A percentile compares a stretch with the other conserved stretches of the same genome.
These are phyloP conservation scores for Auriscalpium vulgare DNA, from an alignment of 768 basidiomycete species.

Conservation along the genomic window DNA sequence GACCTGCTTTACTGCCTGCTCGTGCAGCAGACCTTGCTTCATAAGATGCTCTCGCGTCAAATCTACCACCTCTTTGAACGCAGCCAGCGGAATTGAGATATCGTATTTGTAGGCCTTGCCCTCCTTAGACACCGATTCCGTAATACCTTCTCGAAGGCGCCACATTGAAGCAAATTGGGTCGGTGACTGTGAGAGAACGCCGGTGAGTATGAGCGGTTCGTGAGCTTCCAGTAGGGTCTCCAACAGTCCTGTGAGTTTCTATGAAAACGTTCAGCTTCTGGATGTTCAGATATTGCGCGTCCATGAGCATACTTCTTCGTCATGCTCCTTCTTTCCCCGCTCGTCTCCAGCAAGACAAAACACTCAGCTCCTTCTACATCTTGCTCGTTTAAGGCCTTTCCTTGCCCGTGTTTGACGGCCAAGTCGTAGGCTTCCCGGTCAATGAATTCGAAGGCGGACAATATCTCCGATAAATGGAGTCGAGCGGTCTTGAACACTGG, in stretches of 20 bases:
- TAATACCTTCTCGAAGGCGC: constrained; percentile 85
- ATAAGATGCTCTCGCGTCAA: constrained; percentile 62
- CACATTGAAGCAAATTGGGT: constrained; percentile 86
- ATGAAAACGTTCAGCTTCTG: constrained; percentile 3
- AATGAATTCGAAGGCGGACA: constrained; percentile 96
- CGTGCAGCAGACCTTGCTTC: constrained; percentile 60
- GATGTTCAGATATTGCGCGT: neutral
- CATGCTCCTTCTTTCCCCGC: constrained; percentile 90
- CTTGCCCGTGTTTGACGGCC: constrained; percentile 76
- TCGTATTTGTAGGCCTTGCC: constrained; percentile 98
- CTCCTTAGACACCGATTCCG: constrained; percentile 88
- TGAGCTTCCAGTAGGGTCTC: constrained; percentile 71
- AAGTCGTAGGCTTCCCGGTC: constrained; percentile 82
- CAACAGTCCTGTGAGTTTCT: constrained; percentile 83
- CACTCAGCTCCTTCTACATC: constrained; percentile 75
- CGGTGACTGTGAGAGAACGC: constrained; percentile 85
- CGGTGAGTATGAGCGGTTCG: constrained; percentile 74
- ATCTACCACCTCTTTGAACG: constrained; percentile 86
- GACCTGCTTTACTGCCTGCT: constrained; percentile 73
- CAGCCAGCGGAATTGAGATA: constrained; percentile 77
- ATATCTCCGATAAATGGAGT: constrained; percentile 81
- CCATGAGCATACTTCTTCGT: constrained; percentile 64
- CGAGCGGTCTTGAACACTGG: constrained; percentile 80
- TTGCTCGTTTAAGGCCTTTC: constrained; percentile 63
- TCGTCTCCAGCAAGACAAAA: constrained; percentile 92